Evolutionary conservation across 306 rosid species (phyloP).

Genomic region (Malus orientalis): DNA sequence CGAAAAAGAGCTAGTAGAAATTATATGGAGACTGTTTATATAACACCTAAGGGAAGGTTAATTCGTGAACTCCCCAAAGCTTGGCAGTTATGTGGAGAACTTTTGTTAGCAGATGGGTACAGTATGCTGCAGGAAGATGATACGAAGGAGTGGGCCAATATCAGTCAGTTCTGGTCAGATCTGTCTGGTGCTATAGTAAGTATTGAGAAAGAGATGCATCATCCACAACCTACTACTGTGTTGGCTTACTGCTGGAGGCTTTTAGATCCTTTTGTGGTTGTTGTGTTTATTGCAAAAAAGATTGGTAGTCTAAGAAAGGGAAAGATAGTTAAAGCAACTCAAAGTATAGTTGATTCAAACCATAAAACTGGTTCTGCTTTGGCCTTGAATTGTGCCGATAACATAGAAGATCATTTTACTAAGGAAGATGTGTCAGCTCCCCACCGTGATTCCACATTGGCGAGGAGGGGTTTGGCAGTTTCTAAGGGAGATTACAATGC

Average conservation of each 20-base stretch:
- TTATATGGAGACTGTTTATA: conserved; percentile 58
- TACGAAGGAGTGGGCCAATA: conserved; percentile 55
- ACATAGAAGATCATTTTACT: conserved; percentile 9
- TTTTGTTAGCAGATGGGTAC: conserved; percentile 43
- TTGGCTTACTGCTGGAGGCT: conserved; percentile 73
- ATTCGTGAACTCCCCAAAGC: conserved; percentile 76
- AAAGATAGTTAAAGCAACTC: conserved; percentile 54
- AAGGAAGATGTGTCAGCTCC: conserved; percentile 25
- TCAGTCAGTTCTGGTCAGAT: conserved; percentile 71
- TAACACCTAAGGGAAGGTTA: conserved; percentile 68
- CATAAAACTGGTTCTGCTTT: conserved; percentile 21
- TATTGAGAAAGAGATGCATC: conserved; percentile 45
- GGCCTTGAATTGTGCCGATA: conserved; percentile 13
- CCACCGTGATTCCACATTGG: conserved; percentile 20
- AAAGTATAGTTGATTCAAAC: conserved; percentile 28
- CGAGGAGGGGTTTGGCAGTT: conserved; percentile 17
- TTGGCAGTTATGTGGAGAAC: conserved; percentile 82
- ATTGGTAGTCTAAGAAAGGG: conserved; percentile 81
- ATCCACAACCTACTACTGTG: conserved; percentile 26
- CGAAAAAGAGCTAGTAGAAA: conserved; percentile 66
- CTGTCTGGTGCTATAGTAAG: conserved; percentile 46
- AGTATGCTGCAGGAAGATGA: conserved; percentile 26
- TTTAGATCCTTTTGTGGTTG: conserved; percentile 79
- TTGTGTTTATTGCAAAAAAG: conserved; percentile 61
- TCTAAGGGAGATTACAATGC: conserved; percentile 22